Evolutionary conservation across 768 basidiomycete species (phyloP).

Genomic region (Lactarius psammicola): DNA sequence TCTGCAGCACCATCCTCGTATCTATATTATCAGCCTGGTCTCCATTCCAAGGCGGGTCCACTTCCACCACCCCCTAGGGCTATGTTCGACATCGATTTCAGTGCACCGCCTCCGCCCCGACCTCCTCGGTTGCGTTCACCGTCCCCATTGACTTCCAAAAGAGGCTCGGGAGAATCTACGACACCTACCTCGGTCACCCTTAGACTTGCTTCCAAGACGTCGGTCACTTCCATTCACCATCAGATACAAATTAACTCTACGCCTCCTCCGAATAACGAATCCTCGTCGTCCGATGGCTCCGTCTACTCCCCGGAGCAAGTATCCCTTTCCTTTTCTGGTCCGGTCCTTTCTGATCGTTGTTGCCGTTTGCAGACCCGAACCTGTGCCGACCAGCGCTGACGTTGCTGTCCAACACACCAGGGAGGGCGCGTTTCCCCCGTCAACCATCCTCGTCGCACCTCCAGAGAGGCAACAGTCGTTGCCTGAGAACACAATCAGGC

Average conservation of each 20-base stretch:
- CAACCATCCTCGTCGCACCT: slow-evolving; percentile 33
- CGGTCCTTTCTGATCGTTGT: slow-evolving; percentile 5
- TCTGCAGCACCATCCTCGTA: slow-evolving; percentile 40
- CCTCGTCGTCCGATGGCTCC: slow-evolving; percentile 15
- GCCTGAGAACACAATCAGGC: slow-evolving; percentile 1
- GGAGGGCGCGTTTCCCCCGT: slow-evolving; percentile 68
- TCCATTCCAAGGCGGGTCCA: slow-evolving; percentile 72
- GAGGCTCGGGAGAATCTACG: slow-evolving; percentile 30
- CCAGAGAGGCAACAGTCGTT: slow-evolving; percentile 10
- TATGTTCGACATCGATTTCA: slow-evolving; percentile 43
- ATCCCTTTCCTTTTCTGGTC: neutral
- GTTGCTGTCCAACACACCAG: slow-evolving; percentile 34
- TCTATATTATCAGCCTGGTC: slow-evolving; percentile 60
- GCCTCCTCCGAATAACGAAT: neutral
- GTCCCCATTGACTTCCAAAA: slow-evolving; percentile 38
- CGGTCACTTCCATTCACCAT: slow-evolving; percentile 18
- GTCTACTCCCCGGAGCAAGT: slow-evolving; percentile 17
- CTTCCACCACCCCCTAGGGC: slow-evolving; percentile 68
- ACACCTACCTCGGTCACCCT: slow-evolving; percentile 45
- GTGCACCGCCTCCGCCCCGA: slow-evolving; percentile 53
- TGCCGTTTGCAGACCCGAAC: slow-evolving; percentile 11
- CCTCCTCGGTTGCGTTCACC: slow-evolving; percentile 65
- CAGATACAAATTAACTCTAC: slow-evolving; percentile 18
- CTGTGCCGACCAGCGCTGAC: slow-evolving; percentile 8
- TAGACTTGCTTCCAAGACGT: slow-evolving; percentile 37